Evolutionary conservation across 495 filamentous ascomycete genomes (phyloP), one percentile per base, ranked within the genome.

Genomic region (Trichodelitschia bisporula): DNA sequence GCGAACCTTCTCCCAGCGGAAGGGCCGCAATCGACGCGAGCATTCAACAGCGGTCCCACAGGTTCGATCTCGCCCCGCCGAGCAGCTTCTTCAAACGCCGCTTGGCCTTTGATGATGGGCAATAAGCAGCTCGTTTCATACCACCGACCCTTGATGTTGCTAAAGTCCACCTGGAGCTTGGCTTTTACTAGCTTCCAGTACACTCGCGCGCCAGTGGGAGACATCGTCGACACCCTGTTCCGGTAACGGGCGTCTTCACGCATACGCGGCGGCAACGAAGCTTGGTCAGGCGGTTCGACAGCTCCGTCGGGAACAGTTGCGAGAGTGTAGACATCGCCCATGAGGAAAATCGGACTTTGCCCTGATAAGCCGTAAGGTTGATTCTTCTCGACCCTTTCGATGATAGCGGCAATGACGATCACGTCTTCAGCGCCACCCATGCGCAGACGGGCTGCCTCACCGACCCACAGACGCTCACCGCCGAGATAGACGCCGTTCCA

Each of bases 401-500:
- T 27, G 21, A 57, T 47, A 15, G 39, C 37, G 19, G 39, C 44
- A 14, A 70, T 39, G 16, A 71, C 51, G 46, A 69, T 50, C 28
- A 71, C 48, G 35, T 66, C 61, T 18, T 45, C 50, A 9, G 55
- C 57, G 4, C 41, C 41, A 12, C 42, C 41, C 17, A 47, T 31
- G 36, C 49, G 40, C 1, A 69, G 39, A 11, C 67, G 57, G 14
- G 69, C 48, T 13, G 61, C 48, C 14, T 72, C 66, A 4, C 67
- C 64, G 3, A 57, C 47, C 61, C 64, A 72, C 23, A 71, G 44
- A 39, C 68, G 68, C 35, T 72, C 66, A 1, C 59, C 66, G 19
- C 66, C 66, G n/a, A 70, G 47, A 44, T 50, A 72, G 21, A 70
- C 47, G n/a, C 66, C 62, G 12, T 60, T 56, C 39, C 60, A 71